Evolutionary conservation across 257 asterid species (phyloP).

Genomic region (Capsicum pubescens): DNA sequence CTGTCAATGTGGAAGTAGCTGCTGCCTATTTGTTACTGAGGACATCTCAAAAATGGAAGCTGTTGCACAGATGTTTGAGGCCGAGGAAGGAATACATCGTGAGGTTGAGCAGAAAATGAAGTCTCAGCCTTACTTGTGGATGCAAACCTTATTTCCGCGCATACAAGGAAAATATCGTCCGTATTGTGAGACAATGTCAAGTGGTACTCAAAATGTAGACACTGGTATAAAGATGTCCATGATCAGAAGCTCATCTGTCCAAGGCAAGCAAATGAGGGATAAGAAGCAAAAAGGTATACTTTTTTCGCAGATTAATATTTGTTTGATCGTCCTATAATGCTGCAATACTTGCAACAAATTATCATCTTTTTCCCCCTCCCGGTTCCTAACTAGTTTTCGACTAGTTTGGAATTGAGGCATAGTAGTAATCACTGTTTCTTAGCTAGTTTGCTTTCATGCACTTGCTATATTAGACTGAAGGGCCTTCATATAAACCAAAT

Average conservation of each 20-base stretch:
- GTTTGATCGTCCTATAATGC: neutral
- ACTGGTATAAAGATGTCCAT: slow-evolving; percentile 4
- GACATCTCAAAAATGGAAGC: slow-evolving; percentile 41
- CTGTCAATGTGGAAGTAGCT: slow-evolving; percentile 36
- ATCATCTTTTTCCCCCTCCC: neutral
- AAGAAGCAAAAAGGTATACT: slow-evolving; percentile 15
- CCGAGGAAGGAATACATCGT: slow-evolving; percentile 32
- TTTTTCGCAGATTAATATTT: neutral
- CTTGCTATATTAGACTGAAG: neutral
- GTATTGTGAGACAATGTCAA: slow-evolving; percentile 34
- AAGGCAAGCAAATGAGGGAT: slow-evolving; percentile 19
- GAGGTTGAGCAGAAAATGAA: slow-evolving; percentile 44
- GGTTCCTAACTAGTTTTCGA: neutral
- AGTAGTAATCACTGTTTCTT: neutral
- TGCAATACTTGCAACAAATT: neutral
- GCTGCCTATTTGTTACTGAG: slow-evolving; percentile 34
- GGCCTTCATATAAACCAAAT: too few species aligned
- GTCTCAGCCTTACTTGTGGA: slow-evolving; percentile 30
- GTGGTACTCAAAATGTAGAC: neutral
- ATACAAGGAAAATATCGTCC: slow-evolving; percentile 38
- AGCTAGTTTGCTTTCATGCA: neutral
- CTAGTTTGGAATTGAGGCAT: neutral
- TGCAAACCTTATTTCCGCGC: slow-evolving; percentile 20
- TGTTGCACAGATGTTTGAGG: slow-evolving; percentile 41
- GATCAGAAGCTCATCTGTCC: slow-evolving; percentile 27